Evolutionary conservation across 768 basidiomycete species (phyloP).

Genomic region (Naganishia friedmannii): DNA sequence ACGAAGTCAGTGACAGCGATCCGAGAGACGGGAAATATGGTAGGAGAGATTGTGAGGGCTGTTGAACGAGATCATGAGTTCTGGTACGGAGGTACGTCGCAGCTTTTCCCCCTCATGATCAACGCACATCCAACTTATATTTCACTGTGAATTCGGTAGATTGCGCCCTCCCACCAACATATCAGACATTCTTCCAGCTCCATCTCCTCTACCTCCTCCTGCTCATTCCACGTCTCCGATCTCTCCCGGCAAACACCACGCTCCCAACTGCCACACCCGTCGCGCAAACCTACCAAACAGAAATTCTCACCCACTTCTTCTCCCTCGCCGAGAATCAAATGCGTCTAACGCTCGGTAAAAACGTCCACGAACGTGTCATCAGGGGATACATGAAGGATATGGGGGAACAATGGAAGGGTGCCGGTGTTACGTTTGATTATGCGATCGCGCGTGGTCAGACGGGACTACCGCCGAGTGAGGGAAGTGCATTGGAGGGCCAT

Average conservation of each 20-base stretch:
- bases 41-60: slow-evolving; percentile 53
- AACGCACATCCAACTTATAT: neutral
- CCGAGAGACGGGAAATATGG: slow-evolving; percentile 54
- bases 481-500: slow-evolving; percentile 57
- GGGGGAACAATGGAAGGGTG: slow-evolving; percentile 85
- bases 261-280: slow-evolving; percentile 29
- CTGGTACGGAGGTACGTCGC: slow-evolving; percentile 55
- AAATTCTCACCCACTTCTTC: slow-evolving; percentile 90
- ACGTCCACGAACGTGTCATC: slow-evolving; percentile 71
- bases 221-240: slow-evolving; percentile 79
- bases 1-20: slow-evolving; percentile 53
- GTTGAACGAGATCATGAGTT: slow-evolving; percentile 53
- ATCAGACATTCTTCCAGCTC: slow-evolving; percentile 94
- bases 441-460: slow-evolving; percentile 61
- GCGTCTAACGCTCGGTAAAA: slow-evolving; percentile 66
- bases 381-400: slow-evolving; percentile 78
- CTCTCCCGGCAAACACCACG: slow-evolving; percentile 61
- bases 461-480: slow-evolving; percentile 59
- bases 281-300: slow-evolving; percentile 63
- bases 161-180: slow-evolving; percentile 81
- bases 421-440: slow-evolving; percentile 71
- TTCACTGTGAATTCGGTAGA: slow-evolving; percentile 55
- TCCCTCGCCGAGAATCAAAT: slow-evolving; percentile 87
- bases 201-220: slow-evolving; percentile 92
- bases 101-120: too few species aligned